Evolutionary conservation across 768 basidiomycete genomes (phyloP), one percentile per base, ranked within the genome.

Genomic region (Boletus reticuloceps): DNA sequence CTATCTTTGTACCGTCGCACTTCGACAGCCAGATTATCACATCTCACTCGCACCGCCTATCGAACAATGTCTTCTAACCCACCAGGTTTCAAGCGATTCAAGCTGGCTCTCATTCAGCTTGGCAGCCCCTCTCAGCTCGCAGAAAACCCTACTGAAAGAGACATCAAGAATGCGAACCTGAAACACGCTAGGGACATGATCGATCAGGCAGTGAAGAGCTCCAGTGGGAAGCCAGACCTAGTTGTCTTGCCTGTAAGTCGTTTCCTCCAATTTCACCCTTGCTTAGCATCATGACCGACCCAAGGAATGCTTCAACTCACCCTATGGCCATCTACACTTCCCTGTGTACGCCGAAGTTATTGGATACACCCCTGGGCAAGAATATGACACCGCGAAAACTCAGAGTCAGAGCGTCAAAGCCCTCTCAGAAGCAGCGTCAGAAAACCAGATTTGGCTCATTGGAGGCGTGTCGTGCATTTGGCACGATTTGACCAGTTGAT

Each of bases 221-320:
- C 71, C 6, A 60, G 61, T 13, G 58, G 53, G 34, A 91, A 86
- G 72, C 88, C 91, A 16, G 83, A 91, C 65, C 62, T 95, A 13
- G 82, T 97, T 54, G 92, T 96, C 6, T 76, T 97, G 22, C 94
- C 94, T 2, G 92, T 92, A 63, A 56, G 86, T 60, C 47, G 31
- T 19, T 47, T 49, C 7, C 38, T 36, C 19, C 40, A 51, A 10
- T 36, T 29, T 29, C 37, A 19, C 44, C 31, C 44, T 51, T 34
- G 31, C 51, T 32, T 54, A 32, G 47, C 53, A 38, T 37, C 48
- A 37, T 48, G 48, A 36, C 16, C 22, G 5, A 32, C 27, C 14
- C 31, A 55, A 91, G 91, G 92, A 91, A 81, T 92, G 85, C 71
- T 94, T 93, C 72, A 91, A 93, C 66, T 91, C 89, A 5, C 90